Percentiles rank a stretch among this genome's conserved stretches.
Evolutionary conservation across 345 rosid species (phyloP).

Genomic region (Acer saccharum): DNA sequence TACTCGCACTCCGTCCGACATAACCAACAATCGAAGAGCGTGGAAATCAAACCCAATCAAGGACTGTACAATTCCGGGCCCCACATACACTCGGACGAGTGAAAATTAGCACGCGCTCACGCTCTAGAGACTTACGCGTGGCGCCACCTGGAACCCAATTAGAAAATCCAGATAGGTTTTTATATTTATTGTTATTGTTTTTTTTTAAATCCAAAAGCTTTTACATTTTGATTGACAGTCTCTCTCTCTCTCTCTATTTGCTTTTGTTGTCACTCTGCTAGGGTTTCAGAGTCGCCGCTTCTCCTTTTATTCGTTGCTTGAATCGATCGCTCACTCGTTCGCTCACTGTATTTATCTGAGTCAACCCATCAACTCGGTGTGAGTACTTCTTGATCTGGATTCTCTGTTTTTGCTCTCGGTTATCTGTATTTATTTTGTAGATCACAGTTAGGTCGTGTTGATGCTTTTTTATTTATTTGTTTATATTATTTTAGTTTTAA

Average conservation of each 20-base stretch:
- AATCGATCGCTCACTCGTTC: conserved; percentile 6
- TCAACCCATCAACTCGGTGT: conserved; percentile 17
- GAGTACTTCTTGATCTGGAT: conserved; percentile 6
- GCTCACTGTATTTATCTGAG: conserved; percentile 2
- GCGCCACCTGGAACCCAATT: background rate
- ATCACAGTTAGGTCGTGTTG: conserved; percentile 2
- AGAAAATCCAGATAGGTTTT: conserved; percentile 7
- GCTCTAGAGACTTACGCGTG: background rate
- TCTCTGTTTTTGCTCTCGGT: background rate
- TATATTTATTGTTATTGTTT: background rate
- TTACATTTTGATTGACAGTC: background rate
- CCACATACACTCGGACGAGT: background rate
- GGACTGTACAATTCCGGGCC: too few relatives aligned
- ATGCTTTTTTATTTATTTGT: too few relatives aligned
- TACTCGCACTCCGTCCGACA: too few relatives aligned
- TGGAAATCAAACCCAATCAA: background rate
- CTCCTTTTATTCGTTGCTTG: conserved; percentile 4
- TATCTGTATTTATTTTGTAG: background rate
- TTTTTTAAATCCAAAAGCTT: background rate
- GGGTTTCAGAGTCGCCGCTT: conserved; percentile 33
- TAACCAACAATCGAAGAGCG: background rate
- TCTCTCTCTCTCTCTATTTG: background rate
- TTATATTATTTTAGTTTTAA: background rate
- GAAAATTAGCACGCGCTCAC: background rate
- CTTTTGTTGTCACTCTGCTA: conserved; percentile 22